phyloP scores from a whole-genome alignment of 2,329 filamentous ascomycete species.

The Aspergillus tubingensis region DNA sequence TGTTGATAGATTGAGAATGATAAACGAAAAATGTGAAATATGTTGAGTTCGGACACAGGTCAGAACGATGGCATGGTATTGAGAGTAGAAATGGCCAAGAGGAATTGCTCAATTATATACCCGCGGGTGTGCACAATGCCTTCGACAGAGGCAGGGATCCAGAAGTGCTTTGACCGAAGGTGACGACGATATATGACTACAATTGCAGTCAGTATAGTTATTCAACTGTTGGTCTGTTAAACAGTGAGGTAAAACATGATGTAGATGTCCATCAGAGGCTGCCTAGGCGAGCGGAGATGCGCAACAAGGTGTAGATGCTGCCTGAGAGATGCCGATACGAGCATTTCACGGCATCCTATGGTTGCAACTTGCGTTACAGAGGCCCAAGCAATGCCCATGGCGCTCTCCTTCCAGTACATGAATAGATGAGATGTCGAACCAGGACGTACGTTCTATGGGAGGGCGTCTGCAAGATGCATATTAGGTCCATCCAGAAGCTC shows the following conservation, averaged over 20 bases:
- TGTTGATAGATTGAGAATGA: conserved; percentile 29
- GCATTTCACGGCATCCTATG: no score
- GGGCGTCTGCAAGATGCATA: background rate
- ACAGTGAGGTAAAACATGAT: background rate
- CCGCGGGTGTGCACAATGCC: background rate
- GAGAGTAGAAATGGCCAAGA: background rate
- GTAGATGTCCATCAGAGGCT: background rate
- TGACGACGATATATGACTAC: background rate
- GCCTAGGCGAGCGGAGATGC: background rate
- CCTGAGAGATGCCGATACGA: background rate
- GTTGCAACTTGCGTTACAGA: no score
- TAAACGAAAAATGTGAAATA: background rate
- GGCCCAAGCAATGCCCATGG: no score
- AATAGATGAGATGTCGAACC: no score
- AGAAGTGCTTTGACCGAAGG: background rate
- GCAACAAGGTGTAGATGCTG: background rate
- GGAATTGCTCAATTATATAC: background rate
- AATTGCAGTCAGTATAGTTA: background rate
- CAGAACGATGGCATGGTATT: background rate
- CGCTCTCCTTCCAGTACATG: no score
- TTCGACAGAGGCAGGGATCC: background rate
- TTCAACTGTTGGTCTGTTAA: no score
- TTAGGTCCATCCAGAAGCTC: background rate
- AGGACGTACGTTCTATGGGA: no score
- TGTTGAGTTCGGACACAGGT: background rate